Evolutionary conservation across 1,139 yeast genomes (phyloP), one percentile per base, ranked within the genome.

Genomic region (Sugiyamaella neomexicana): DNA sequence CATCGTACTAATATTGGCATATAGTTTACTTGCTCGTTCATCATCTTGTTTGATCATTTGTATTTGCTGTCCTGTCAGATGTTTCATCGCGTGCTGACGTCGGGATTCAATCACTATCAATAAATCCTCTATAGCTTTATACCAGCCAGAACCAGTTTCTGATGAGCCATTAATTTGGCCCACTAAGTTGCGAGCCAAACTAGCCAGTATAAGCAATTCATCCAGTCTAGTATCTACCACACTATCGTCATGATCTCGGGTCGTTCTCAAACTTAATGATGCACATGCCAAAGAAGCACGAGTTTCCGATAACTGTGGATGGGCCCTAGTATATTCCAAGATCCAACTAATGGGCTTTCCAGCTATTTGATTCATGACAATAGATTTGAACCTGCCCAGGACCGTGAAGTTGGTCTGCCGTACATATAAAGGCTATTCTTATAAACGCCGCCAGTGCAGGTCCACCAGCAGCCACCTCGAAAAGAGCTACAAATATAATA

Each of bases 291-390:
- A 16, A 3, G 44, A 13, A 6, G 44, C 29, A 1, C 23, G 12
- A 27, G 27, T 39, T 2, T 27, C 16, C 12, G 50, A 37, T 20
- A 46, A 36, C n/a, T 38, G 27, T 5, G 50, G 50, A 36, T 46
- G 50, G n/a, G 25, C 44, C 10, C 12, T 9, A 4, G 37, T 17
- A 15, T 46, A 46, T 36, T 46, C 50, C 13, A 38, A 31, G 15
- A 46, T 27, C 50, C 50, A 46, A 15, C 44, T 20, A 13, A 46
- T 16, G 17, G 50, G 48, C 9, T 29, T 12, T 13, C 41, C 41
- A 16, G 41, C 41, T 38, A 38, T 38, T 17, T 17, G 41, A 38
- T 10, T 16, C 9, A 16, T 38, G 27, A 16, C n/a, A 10, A 9
- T 8, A 38, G 23, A 38, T 6, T 38, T 7, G 27, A 38, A 38